A percentile compares a stretch with the other conserved stretches of the same genome.
Conservation (phyloP, 768 basidiomycete species). For the Phaeotremella skinneri region DNA sequence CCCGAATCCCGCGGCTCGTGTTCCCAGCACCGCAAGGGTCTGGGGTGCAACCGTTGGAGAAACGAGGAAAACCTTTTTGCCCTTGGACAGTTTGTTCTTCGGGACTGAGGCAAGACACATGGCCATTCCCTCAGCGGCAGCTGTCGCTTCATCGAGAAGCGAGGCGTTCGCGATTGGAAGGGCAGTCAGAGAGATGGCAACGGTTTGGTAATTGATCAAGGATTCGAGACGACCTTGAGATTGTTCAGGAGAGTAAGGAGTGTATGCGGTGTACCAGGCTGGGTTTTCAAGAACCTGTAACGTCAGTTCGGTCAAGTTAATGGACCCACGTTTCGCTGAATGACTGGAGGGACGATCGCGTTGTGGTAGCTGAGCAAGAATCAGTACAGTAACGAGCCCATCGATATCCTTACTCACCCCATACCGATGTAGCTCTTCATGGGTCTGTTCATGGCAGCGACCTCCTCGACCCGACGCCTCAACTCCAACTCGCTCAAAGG, state of each 20-base stretch:
- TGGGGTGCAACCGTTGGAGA: conserved; percentile 81
- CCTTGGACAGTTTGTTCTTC: conserved; percentile 54
- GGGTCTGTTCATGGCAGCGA: conserved; percentile 74
- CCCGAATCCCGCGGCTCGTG: conserved; percentile 89
- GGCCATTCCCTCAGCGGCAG: conserved; percentile 94
- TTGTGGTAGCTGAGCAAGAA: conserved; percentile 63
- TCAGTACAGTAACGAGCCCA: not conserved
- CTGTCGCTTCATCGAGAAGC: conserved; percentile 89
- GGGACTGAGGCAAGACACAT: conserved; percentile 70
- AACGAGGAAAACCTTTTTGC: conserved; percentile 82
- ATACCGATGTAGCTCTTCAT: conserved; percentile 96
- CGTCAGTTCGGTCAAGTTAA: not conserved
- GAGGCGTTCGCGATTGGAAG: conserved; percentile 97
- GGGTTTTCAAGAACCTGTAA: conserved; percentile 69
- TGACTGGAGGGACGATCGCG: conserved; percentile 91
- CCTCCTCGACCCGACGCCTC: conserved; percentile 65
- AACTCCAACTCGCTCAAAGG: conserved; percentile 85
- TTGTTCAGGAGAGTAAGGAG: conserved; percentile 95
- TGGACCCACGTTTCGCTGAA: conserved; percentile 68
- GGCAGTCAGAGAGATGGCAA: conserved; percentile 87
- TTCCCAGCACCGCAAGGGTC: conserved; percentile 81
- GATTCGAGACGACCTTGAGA: conserved; percentile 98
- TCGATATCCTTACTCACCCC: conserved; percentile 57
- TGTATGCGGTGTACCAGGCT: conserved; percentile 96
- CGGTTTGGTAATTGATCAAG: conserved; percentile 92